These are phyloP conservation scores for Bauhinia variegata DNA, from an alignment of 306 rosid genomes.

Conservation along the genomic window DNA sequence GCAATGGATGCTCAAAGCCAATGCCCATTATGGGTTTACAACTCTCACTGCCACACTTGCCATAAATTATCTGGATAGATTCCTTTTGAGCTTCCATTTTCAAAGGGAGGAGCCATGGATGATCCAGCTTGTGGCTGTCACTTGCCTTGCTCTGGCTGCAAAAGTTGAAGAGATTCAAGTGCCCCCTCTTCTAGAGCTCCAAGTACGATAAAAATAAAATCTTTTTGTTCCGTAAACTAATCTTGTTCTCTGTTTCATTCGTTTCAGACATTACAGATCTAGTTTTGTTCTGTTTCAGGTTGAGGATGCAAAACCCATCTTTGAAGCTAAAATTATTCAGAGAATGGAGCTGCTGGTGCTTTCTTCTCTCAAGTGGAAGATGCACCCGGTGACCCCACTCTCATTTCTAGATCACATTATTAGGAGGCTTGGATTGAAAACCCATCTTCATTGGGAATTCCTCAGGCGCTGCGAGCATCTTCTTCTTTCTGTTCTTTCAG, in stretches of 20 bases:
- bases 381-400: constrained; percentile 91
- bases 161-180: constrained; percentile 93
- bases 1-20: constrained; percentile 81
- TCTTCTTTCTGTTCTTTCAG: constrained; percentile 70
- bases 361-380: constrained; percentile 80
- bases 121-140: constrained; percentile 82
- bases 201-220: constrained; percentile 50
- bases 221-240: neutral
- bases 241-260: neutral
- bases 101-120: constrained; percentile 88
- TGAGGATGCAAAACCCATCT: constrained; percentile 59
- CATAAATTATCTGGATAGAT: constrained; percentile 72
- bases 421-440: constrained; percentile 77
- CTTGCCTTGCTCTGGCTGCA: constrained; percentile 93
- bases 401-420: constrained; percentile 81
- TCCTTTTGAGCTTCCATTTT: constrained; percentile 61
- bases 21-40: constrained; percentile 72
- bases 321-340: constrained; percentile 83
- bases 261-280: constrained; percentile 12
- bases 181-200: constrained; percentile 90
- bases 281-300: constrained; percentile 50
- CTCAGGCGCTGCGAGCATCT: constrained; percentile 73
- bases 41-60: constrained; percentile 82
- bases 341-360: constrained; percentile 93
- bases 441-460: constrained; percentile 69